phyloP scores from a whole-genome alignment of 805 yeast species.

The Huiozyma naganishii region DNA sequence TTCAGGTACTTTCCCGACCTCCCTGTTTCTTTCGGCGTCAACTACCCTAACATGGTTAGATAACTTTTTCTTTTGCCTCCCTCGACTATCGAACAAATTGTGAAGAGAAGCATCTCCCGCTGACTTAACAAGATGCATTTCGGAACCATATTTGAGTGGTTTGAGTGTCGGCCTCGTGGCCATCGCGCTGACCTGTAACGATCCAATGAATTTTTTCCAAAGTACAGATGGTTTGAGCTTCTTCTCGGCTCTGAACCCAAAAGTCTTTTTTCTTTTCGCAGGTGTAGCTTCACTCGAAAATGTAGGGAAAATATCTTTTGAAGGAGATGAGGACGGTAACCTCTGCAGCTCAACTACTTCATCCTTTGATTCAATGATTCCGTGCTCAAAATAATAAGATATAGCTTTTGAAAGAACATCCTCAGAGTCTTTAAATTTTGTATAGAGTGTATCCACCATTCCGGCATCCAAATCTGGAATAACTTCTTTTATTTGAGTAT shows the following conservation, averaged over 20 bases:
- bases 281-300: background rate
- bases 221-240: background rate
- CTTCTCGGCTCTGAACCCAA: background rate
- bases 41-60: slow-evolving; percentile 28
- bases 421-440: slow-evolving; percentile 17
- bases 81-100: slow-evolving; percentile 15
- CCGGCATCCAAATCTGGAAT: slow-evolving; percentile 25
- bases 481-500: slow-evolving; percentile 27
- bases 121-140: slow-evolving; percentile 29
- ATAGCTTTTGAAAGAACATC: slow-evolving; percentile 31
- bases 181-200: slow-evolving; percentile 53
- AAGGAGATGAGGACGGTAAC: background rate
- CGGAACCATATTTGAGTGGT: slow-evolving; percentile 35
- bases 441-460: slow-evolving; percentile 16
- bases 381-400: slow-evolving; percentile 30
- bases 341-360: background rate
- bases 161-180: slow-evolving; percentile 55
- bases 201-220: slow-evolving; percentile 48
- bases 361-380: background rate
- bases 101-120: slow-evolving; percentile 15
- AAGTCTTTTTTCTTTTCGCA: slow-evolving; percentile 2
- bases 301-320: background rate
- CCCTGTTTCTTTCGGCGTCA: slow-evolving; percentile 32
- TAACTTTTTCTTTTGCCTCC: slow-evolving; percentile 16
- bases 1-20: slow-evolving; percentile 69